phyloP scores from a whole-genome alignment of 331 rosid genomes.

The Acacia pycnantha region DNA sequence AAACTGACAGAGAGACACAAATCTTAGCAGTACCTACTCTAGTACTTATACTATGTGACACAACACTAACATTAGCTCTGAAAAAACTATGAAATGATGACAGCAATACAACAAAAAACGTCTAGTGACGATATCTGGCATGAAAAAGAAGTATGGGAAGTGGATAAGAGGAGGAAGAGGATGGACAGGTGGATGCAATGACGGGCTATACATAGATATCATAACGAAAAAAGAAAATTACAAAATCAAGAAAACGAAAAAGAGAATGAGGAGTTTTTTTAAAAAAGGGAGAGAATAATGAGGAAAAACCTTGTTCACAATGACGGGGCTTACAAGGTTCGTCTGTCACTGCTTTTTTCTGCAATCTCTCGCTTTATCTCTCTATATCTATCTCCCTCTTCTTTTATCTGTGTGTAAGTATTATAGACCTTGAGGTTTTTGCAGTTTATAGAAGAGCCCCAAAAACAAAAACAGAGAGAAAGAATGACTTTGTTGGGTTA shows the following conservation, averaged over 20 bases:
- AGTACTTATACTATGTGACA: constrained; percentile 20
- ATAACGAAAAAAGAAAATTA: constrained; percentile 15
- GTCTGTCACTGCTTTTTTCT: constrained; percentile 23
- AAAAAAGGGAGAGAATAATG: constrained; percentile 35
- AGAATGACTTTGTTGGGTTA: not conserved
- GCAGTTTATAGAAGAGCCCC: not conserved
- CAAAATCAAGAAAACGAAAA: constrained; percentile 9
- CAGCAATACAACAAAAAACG: constrained; percentile 11
- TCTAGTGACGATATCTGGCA: constrained; percentile 2
- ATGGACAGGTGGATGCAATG: not conserved
- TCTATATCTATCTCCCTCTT: not conserved
- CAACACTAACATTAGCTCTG: constrained; percentile 9
- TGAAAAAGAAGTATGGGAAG: constrained; percentile 8
- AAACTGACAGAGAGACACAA: not conserved
- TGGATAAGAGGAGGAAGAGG: constrained; percentile 10
- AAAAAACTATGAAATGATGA: constrained; percentile 19
- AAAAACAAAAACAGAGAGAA: not conserved
- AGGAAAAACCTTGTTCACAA: constrained; percentile 55
- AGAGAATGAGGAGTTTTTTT: constrained; percentile 18
- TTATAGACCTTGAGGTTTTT: not conserved
- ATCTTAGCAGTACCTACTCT: constrained; percentile 2
- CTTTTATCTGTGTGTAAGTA: not conserved
- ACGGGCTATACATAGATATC: constrained; percentile 8
- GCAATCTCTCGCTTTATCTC: constrained; percentile 11
- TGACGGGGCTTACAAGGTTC: constrained; percentile 59